Conservation (phyloP, 108 stramenopile species). For the Fistulifera solaris region DNA sequence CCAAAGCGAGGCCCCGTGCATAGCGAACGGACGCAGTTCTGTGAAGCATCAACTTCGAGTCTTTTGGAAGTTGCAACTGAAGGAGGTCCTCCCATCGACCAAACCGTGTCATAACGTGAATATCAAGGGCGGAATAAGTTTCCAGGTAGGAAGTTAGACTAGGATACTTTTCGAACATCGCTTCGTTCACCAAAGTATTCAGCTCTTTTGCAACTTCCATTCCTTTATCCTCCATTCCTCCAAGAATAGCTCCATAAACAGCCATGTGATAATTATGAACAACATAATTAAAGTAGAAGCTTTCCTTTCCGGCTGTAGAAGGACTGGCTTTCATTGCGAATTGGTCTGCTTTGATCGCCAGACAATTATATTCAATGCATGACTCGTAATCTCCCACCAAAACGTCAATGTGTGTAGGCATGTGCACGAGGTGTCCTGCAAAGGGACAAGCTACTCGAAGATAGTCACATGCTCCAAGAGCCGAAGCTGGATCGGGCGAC, state of each 20-base stretch:
- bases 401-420: conserved; percentile 81
- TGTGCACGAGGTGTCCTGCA: conserved; percentile 78
- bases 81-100: conserved; percentile 69
- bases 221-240: conserved; percentile 58
- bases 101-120: conserved; percentile 78
- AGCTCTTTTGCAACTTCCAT: conserved; percentile 49
- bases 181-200: conserved; percentile 40
- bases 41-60: conserved; percentile 52
- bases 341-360: conserved; percentile 60
- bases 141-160: conserved; percentile 64
- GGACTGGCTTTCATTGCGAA: conserved; percentile 42
- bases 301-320: conserved; percentile 48
- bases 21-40: conserved; percentile 47
- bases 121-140: conserved; percentile 60
- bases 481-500: conserved; percentile 53
- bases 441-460: conserved; percentile 50
- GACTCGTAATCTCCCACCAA: conserved; percentile 73
- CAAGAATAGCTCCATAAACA: conserved; percentile 65
- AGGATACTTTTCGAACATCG: conserved; percentile 50
- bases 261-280: conserved; percentile 76
- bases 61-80: conserved; percentile 33
- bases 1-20: conserved; percentile 53
- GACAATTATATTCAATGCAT: conserved; percentile 50
- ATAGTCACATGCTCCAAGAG: conserved; percentile 42
- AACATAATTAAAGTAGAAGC: conserved; percentile 78